These are phyloP conservation scores for Primulina huaijiensis DNA, from an alignment of 257 asterid genomes.

Conservation along the genomic window DNA sequence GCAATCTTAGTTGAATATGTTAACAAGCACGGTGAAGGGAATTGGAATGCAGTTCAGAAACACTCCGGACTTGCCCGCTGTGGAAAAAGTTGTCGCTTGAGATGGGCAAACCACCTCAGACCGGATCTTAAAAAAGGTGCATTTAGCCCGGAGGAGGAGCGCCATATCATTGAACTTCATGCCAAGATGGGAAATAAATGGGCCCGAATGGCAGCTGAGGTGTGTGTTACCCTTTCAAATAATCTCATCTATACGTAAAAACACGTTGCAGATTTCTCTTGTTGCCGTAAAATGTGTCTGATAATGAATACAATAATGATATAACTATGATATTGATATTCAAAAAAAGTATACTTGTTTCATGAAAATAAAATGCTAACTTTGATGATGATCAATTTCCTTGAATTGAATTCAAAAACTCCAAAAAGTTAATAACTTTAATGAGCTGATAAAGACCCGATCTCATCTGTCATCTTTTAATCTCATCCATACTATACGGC, in stretches of 20 bases:
- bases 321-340: not conserved
- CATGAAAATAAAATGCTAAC: conserved; percentile 10
- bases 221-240: conserved; percentile 27
- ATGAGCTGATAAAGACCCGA: not conserved
- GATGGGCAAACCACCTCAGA: conserved; percentile 86
- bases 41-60: conserved; percentile 82
- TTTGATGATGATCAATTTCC: conserved; percentile 1
- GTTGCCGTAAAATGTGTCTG: conserved; percentile 1
- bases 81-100: conserved; percentile 86
- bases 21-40: conserved; percentile 68
- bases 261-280: conserved; percentile 5
- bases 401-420: not conserved
- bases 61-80: conserved; percentile 80
- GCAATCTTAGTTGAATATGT: conserved; percentile 60
- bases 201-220: conserved; percentile 94
- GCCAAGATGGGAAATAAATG: conserved; percentile 82
- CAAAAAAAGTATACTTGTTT: not conserved
- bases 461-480: not conserved
- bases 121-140: conserved; percentile 74
- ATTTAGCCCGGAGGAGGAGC: conserved; percentile 70
- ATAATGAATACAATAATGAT: conserved; percentile 6
- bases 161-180: conserved; percentile 60
- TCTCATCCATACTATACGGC: not conserved
- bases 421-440: not conserved
- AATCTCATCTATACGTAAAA: conserved; percentile 18